A percentile compares a stretch with the other conserved stretches of the same genome.
Conservation (phyloP, 139 green algal species). For the Chlamydomonas incerta region DNA sequence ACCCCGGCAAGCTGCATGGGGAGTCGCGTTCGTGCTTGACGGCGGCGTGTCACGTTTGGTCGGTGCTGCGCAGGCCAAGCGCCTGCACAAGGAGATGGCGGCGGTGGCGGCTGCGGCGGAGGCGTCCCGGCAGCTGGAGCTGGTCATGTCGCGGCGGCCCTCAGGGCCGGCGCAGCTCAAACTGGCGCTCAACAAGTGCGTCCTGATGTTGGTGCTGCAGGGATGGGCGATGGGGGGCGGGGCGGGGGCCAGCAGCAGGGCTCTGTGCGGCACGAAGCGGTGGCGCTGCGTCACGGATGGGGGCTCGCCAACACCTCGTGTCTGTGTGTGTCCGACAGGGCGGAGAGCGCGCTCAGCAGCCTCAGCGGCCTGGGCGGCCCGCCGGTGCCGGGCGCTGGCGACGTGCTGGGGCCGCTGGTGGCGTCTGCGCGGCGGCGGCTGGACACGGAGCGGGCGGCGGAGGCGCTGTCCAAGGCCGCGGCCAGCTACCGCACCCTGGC, state of each 20-base stretch:
- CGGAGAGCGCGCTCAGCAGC: slow-evolving; percentile 62
- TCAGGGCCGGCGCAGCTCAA: slow-evolving; percentile 58
- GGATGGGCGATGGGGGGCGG: too few species aligned
- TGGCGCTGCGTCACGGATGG: too few species aligned
- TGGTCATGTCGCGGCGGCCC: slow-evolving; percentile 58
- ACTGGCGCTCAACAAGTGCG: slow-evolving; percentile 52
- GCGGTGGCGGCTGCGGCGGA: slow-evolving; percentile 72
- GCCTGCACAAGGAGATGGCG: slow-evolving; percentile 82
- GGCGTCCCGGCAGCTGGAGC: slow-evolving; percentile 63
- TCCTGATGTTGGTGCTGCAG: too few species aligned
- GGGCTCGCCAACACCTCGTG: too few species aligned
- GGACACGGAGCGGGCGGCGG: slow-evolving; percentile 72
- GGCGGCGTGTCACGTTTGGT: too few species aligned
- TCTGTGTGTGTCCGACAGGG: too few species aligned
- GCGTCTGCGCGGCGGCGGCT: slow-evolving; percentile 62
- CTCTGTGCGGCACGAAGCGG: too few species aligned
- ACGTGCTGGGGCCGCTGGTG: slow-evolving; percentile 48
- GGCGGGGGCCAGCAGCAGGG: too few species aligned
- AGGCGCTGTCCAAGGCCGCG: slow-evolving; percentile 70
- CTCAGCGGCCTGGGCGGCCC: slow-evolving; percentile 33
- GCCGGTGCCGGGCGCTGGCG: slow-evolving; percentile 18
- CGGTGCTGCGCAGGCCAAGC: slow-evolving; percentile 70
- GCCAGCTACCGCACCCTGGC: slow-evolving; percentile 53
- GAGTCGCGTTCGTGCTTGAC: too few species aligned
- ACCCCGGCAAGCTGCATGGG: too few species aligned